Evolutionary conservation across 306 rosid species (phyloP), one percentile per base, ranked within the genome.

Genomic region (Sesbania bispinosa): DNA sequence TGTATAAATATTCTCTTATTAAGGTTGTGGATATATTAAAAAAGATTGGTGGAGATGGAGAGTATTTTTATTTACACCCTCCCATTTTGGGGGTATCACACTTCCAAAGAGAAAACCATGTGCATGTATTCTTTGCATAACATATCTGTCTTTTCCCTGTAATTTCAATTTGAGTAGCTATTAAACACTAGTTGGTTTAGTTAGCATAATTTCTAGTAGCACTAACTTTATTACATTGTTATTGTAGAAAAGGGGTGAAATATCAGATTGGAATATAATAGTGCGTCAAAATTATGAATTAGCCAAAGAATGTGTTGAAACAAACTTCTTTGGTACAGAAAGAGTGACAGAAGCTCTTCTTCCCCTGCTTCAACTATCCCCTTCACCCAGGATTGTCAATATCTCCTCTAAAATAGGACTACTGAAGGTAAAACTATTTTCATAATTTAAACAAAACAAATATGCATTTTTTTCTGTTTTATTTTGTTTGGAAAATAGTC

Each of bases 311-410:
- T 80, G 94, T 71, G 60, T 86, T 20, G 69, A 84, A 65, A 78
- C 74, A 1, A 84, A 86, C 35, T 88, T 80, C 52, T 70, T 84
- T 62, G 89, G 95, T 10, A 76, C 89, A 3, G 84, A 73, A 70
- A 76, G 83, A 76, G 83, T 77, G 10, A 45, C 83, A 3, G 85
- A 86, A 76, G 80, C 88, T 14, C 86, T 88, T 50, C 72, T 86
- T 76, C 85, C 89, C 11, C 64, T 84, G 6, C 88, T 86, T 14
- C 86, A 80, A 27, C 45, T 80, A 16, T 88, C 95, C 2, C 54
- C 74, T 45, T 84, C 91, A 7, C 95, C 89, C 1, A 78, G 82
- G 67, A 82, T 88, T 51, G 86, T 88, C 24, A 88, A 82, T 48
- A 79, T 88, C 57, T 82, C 89, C 19, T 75, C 83, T 8, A 4